Base-by-base conservation (phyloP, 2,329 filamentous ascomycete genomes). In the Fusarium mexicanum region DNA sequence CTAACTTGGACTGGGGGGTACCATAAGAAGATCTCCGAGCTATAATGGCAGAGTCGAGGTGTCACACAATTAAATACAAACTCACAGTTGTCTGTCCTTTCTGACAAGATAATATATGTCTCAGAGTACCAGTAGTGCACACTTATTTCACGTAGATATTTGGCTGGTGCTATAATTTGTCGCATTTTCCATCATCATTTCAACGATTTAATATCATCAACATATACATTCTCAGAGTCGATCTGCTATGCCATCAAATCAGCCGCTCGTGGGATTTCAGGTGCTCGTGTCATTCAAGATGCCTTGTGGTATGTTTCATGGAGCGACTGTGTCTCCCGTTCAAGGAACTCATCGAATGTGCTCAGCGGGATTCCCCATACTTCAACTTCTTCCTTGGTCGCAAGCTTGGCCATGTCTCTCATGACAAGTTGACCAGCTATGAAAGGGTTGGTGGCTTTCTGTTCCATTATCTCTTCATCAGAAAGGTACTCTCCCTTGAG, bases 291-390 rank as follows among this genome's bases (percentile, higher is more conserved):
- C 20, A 48, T 24, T 63, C 40, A 73, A 11, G 44, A 17, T 11
- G 54, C 41, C 41, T 58, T 62, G 47, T 50, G 44, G 38, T 79
- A 84, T 2, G 82, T 84, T 48, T 77, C 70, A 44, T 66, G 64
- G 9, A 84, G 69, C 9, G 54, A 62, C 2, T 72, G 77, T 69
- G 81, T 82, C 77, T 88, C 83, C 53, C 82, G 78, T 63, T 81
- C 76, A 47, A 88, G 61, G 58, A 85, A 89, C 26, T 79, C 73
- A n/a, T 81, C 76, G 65, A 89, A 85, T 0, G 79, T 84, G n/a
- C 81, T 82, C 61, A 86, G 53, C 5, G 81, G 78, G 40, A 88
- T 77, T 0, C 81, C 83, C 81, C 81, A 87, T 16, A 72, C 72
- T 69, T 78, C 80, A 8, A 80, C 73, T 46, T 79, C 75, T 4